Evolutionary conservation across 2,329 filamentous ascomycete species (phyloP), one percentile per base, ranked within the genome.

Genomic region (Fusarium succisae): DNA sequence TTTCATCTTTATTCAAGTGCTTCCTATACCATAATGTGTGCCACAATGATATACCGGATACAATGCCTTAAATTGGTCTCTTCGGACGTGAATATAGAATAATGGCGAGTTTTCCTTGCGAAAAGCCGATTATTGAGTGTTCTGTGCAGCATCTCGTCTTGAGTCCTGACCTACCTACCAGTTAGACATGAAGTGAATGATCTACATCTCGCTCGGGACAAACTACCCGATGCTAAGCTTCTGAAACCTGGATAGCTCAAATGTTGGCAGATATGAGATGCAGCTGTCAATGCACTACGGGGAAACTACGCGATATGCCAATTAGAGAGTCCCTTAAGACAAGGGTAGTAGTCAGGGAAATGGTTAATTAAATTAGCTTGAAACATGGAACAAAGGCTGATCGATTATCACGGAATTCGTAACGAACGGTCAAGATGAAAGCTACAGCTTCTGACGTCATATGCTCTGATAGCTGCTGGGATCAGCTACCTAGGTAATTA

Each of bases 381-480:
- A 57, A 57, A 57, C 54, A 45, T 35, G 54, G 26, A 17, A 57
- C 17, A 39, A 35, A 32, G 18, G 30, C 24, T 26, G 55, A 48
- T n/a, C 17, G 30, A 37, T 37, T 28, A 48, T 50, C 30, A 48
- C 30, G 30, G 15, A 58, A n/a, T 22, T n/a, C 41, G 20, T 26
- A 48, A 37, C 30, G n/a, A 11, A 48, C 30, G n/a, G n/a, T 28
- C 28, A 22, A 14, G 39, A 37, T 48, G 55, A 22, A 32, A 32
- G 44, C 43, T 44, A 32, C 51, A 28, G 39, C 43, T 44, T 39
- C 66, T 73, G 70, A 73, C 70, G 70, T 73, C 70, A 73, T 74
- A 30, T 64, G 26, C 18, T 45, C 43, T 65, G 54, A 54, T 38
- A 60, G 38, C 32, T 61, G 13, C 44, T 51, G 22, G 47, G 30